Evolutionary conservation across 805 yeast genomes (phyloP), one percentile per base, ranked within the genome.

Genomic region (Candida hungchunana): DNA sequence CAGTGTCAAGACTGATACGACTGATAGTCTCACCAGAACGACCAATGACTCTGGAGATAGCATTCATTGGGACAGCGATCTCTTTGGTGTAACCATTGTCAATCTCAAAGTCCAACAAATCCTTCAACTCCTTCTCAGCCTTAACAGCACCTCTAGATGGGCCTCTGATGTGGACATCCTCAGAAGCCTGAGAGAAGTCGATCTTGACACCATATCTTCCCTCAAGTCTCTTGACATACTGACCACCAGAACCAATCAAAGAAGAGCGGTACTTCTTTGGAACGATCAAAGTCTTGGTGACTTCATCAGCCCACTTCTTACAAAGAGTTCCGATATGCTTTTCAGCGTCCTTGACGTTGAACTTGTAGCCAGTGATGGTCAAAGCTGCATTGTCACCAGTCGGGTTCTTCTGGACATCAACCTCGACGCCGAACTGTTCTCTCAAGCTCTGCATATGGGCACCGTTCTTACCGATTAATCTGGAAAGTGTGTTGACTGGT

Each of bases 381-480:
- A 90, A 74, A 18, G 66, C 66, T 7, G 78, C 67, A 26, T 60
- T 62, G 26, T 60, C 67, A 23, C 59, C 60, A 18, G 59, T 52
- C 23, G 75, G 73, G 28, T 64, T 71, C 32, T 75, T 79, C 34
- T 74, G 76, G 36, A 87, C 79, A 52, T 89, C 95, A 43, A 93
- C 71, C 48, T 72, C 73, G 47, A 84, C 86, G 31, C 79, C 86
- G 51, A 69, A 86, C 52, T 83, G 82, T 8, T 82, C 85, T 44
- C 82, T 72, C 42, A 87, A 59, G 32, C 74, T 66, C 48, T 75
- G 74, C 54, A 93, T 63, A 55, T 78, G 77, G 28, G 85, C 64
- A 37, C 99, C 98, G 42, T 77, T 83, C 56, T 82, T 83, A 48
- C 99, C 99, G 59, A 93, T 87, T 36, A 94, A 69, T 62, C 93